Percentiles rank a stretch among this genome's conserved stretches.
Conservation (phyloP, 192 early-diverging fungal species). For the Rhizophagus prolifer region DNA sequence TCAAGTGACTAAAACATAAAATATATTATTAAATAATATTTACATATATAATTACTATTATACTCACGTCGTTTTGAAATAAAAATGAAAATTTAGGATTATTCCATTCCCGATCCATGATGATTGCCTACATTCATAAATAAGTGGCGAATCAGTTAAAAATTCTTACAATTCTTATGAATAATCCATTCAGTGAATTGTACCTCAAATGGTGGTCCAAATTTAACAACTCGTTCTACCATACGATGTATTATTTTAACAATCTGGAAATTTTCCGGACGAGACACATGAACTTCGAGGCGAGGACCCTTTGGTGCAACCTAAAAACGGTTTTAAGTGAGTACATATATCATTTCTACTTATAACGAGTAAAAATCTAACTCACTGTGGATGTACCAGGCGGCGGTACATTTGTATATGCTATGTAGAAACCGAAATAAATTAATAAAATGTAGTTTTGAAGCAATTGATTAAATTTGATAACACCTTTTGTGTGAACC, state of each 20-base stretch:
- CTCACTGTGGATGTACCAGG: conserved; percentile 4
- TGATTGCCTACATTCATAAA: conserved; percentile 39
- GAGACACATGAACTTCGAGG: conserved; percentile 65
- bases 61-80: conserved; percentile 63
- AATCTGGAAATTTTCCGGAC: conserved; percentile 56
- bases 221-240: conserved; percentile 72
- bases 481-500: conserved; percentile 27
- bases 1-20: conserved; percentile 53
- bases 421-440: not conserved
- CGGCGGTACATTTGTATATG: conserved; percentile 7
- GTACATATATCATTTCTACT: not conserved
- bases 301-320: conserved; percentile 34
- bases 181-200: not conserved
- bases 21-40: not conserved
- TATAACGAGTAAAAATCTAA: not conserved
- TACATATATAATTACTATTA: not conserved
- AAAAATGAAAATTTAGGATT: conserved; percentile 76
- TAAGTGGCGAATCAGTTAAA: not conserved
- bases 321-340: conserved; percentile 1
- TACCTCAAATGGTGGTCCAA: conserved; percentile 74
- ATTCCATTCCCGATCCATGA: conserved; percentile 61
- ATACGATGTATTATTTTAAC: conserved; percentile 78
- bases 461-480: not conserved
- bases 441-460: not conserved
- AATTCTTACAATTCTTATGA: not conserved